Conservation (phyloP, 768 basidiomycete species). For the Gyrodon lividus region DNA sequence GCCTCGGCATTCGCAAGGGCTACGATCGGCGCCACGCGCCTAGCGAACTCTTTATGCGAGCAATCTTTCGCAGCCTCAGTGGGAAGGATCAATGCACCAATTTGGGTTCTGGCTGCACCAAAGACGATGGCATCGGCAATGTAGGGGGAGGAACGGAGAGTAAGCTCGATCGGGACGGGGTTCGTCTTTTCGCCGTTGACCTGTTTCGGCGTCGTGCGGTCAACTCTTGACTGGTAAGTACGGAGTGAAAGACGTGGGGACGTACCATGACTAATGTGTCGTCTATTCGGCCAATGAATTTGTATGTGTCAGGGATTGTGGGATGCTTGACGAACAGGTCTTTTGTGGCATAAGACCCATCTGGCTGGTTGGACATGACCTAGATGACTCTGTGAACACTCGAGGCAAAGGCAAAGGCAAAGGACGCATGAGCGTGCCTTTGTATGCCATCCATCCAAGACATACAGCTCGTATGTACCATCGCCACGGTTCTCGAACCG, state of each 20-base stretch:
- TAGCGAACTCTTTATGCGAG: constrained; percentile 29
- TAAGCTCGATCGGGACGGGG: constrained; percentile 53
- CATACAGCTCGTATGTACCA: constrained; percentile 46
- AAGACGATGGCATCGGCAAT: constrained; percentile 55
- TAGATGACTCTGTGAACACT: constrained; percentile 1
- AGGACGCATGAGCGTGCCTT: constrained; percentile 36
- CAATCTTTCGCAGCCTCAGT: constrained; percentile 36
- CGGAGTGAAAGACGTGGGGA: neutral
- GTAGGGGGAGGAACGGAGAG: constrained; percentile 46
- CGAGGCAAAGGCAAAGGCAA: neutral
- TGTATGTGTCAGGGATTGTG: constrained; percentile 39
- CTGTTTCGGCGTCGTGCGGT: constrained; percentile 30
- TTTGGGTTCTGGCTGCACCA: constrained; percentile 47
- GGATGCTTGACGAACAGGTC: constrained; percentile 54
- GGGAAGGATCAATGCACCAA: constrained; percentile 51
- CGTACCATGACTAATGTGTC: constrained; percentile 47
- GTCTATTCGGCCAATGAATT: constrained; percentile 53
- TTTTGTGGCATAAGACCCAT: constrained; percentile 54
- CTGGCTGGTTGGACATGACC: constrained; percentile 42
- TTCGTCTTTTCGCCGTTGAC: constrained; percentile 55
- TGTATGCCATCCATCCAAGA: constrained; percentile 51
- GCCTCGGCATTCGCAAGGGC: constrained; percentile 51
- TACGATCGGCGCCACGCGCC: constrained; percentile 42
- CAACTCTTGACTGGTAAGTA: neutral
- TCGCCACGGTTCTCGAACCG: constrained; percentile 43